Evolutionary conservation across 495 filamentous ascomycete species (phyloP).

Genomic region (Sabuloglossum arenarium): DNA sequence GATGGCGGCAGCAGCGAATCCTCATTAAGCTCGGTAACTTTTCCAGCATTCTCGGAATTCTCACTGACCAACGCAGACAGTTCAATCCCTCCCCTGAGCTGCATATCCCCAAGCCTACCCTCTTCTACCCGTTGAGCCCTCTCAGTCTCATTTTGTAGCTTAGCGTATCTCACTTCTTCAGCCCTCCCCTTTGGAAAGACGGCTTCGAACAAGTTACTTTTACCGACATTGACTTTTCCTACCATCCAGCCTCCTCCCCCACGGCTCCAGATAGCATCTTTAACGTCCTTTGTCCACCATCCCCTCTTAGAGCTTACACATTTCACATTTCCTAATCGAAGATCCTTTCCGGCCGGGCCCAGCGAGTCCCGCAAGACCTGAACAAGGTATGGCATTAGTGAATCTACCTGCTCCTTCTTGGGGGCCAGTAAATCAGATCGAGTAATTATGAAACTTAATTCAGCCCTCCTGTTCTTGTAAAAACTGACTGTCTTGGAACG

Average conservation of each 20-base stretch:
- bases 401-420: conserved; percentile 57
- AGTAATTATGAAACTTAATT: conserved; percentile 78
- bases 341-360: conserved; percentile 32
- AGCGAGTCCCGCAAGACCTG: conserved; percentile 53
- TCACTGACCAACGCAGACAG: background rate
- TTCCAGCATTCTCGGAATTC: background rate
- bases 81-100: background rate
- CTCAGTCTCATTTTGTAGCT: background rate
- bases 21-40: conserved; percentile 7
- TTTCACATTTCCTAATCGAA: conserved; percentile 61
- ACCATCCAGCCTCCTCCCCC: conserved; percentile 92
- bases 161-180: background rate
- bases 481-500: conserved; percentile 43
- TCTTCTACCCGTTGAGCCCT: background rate
- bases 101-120: background rate
- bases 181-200: conserved; percentile 66
- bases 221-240: conserved; percentile 93
- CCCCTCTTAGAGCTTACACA: conserved; percentile 63
- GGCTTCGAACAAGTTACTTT: conserved; percentile 70
- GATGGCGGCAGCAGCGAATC: conserved; percentile 48
- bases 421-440: conserved; percentile 70
- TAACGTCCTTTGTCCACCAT: conserved; percentile 79
- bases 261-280: conserved; percentile 58
- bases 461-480: conserved; percentile 34
- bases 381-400: conserved; percentile 60